Evolutionary conservation across 768 basidiomycete species (phyloP), one percentile per base, ranked within the genome.

Genomic region (Mycena venus): DNA sequence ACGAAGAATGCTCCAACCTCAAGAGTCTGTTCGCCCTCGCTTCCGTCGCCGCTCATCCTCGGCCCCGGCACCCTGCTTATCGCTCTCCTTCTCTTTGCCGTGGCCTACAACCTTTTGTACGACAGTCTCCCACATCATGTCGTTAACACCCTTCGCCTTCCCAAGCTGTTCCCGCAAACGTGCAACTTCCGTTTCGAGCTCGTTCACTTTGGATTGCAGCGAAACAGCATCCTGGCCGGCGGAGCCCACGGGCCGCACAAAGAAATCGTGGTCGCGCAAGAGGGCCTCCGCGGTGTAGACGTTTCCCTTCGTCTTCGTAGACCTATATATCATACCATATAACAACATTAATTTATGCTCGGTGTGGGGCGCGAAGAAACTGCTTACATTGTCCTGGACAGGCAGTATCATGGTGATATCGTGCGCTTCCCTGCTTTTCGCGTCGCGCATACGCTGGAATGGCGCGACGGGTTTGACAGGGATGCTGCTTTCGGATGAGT

Each of bases 101-200:
- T 85, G 83, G n/a, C 82, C 80, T 3, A 93, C 83, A 17, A 92
- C 83, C 55, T 85, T 89, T 75, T 94, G 92, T 32, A 97, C 94
- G 1, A 96, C 90, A 3, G 89, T 90, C 76, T 95, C 93, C 97
- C 97, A 98, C 93, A 98, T 98, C 64, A 90, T 88, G 79, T 98
- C 96, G 78, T 98, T 99, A 72, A 98, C 88, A n/a, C 93, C 91
- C 79, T 96, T 96, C 6, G 97, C 97, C 80, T 91, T 93, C 31
- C 91, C 90, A 8, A 99, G 85, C 73, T 96, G 93, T 56, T 91
- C 89, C 56, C 88, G 90, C 70, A 98, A 82, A 29, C 82, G 84
- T 61, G 86, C 87, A 10, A 96, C 88, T 82, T 98, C 96, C 3
- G 85, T 83, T 82, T 96, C 93, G 1, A 98, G 90, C 77, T 93